These are phyloP conservation scores for Boletus barrowsii DNA, from an alignment of 768 basidiomycete species.

Conservation along the genomic window DNA sequence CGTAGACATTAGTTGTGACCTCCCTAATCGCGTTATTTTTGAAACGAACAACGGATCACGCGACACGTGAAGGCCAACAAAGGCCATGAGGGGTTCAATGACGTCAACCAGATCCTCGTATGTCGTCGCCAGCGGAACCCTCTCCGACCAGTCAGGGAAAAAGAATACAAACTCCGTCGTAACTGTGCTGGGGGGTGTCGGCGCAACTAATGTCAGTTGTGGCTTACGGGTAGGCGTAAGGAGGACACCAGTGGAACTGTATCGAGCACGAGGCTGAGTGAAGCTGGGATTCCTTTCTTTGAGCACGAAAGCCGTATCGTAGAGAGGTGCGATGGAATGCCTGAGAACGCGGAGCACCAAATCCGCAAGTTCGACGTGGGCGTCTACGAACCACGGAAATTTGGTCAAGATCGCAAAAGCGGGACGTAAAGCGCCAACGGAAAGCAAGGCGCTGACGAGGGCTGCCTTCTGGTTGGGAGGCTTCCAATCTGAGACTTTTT, in stretches of 20 bases:
- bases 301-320: slow-evolving; percentile 45
- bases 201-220: slow-evolving; percentile 71
- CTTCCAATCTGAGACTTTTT: slow-evolving; percentile 37
- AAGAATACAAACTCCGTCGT: slow-evolving; percentile 85
- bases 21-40: slow-evolving; percentile 77
- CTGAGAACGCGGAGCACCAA: slow-evolving; percentile 75
- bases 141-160: slow-evolving; percentile 79
- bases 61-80: slow-evolving; percentile 77
- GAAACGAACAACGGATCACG: slow-evolving; percentile 76
- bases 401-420: slow-evolving; percentile 76
- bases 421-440: slow-evolving; percentile 79
- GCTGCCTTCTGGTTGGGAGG: slow-evolving; percentile 76
- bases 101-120: slow-evolving; percentile 72
- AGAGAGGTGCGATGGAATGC: slow-evolving; percentile 66
- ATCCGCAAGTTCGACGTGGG: slow-evolving; percentile 81
- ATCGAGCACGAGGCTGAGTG: slow-evolving; percentile 60
- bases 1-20: slow-evolving; percentile 55
- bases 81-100: slow-evolving; percentile 74
- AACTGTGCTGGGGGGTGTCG: slow-evolving; percentile 75
- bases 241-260: slow-evolving; percentile 53
- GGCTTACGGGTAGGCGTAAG: slow-evolving; percentile 57
- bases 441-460: slow-evolving; percentile 74
- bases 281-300: slow-evolving; percentile 66
- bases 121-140: slow-evolving; percentile 60
- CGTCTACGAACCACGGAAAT: slow-evolving; percentile 82